phyloP scores from a whole-genome alignment of 257 asterid genomes.

The Forsythia viridissima region DNA sequence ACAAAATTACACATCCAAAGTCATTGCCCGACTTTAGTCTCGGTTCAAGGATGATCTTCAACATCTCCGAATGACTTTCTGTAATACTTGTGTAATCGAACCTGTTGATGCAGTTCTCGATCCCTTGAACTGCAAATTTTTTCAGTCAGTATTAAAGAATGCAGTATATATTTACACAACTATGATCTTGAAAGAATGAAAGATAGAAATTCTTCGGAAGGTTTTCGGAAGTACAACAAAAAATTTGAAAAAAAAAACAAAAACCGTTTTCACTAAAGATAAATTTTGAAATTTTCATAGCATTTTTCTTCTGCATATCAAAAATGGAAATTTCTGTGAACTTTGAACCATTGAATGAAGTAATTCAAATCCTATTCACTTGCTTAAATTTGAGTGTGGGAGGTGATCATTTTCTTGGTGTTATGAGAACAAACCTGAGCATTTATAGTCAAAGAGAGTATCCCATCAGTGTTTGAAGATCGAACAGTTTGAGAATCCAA shows the following conservation, averaged over 20 bases:
- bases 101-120: constrained; percentile 54
- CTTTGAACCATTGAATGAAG: background rate
- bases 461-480: constrained; percentile 69
- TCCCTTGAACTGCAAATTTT: constrained; percentile 62
- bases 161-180: background rate
- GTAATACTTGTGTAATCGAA: constrained; percentile 65
- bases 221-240: too few relatives aligned
- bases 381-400: background rate
- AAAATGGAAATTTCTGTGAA: too few relatives aligned
- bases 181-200: too few relatives aligned
- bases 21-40: background rate
- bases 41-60: constrained; percentile 31
- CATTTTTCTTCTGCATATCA: too few relatives aligned
- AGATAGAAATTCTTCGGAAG: too few relatives aligned
- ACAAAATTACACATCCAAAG: constrained; percentile 20
- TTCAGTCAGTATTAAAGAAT: background rate
- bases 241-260: too few relatives aligned
- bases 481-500: constrained; percentile 59
- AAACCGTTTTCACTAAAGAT: too few relatives aligned
- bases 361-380: background rate
- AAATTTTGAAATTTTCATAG: too few relatives aligned
- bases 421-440: constrained; percentile 62
- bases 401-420: background rate
- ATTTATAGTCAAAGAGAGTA: constrained; percentile 52
- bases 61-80: constrained; percentile 44